Evolutionary conservation across 371 early-diverging fungal genomes (phyloP).

Genomic region (Rhizopus delemar): DNA sequence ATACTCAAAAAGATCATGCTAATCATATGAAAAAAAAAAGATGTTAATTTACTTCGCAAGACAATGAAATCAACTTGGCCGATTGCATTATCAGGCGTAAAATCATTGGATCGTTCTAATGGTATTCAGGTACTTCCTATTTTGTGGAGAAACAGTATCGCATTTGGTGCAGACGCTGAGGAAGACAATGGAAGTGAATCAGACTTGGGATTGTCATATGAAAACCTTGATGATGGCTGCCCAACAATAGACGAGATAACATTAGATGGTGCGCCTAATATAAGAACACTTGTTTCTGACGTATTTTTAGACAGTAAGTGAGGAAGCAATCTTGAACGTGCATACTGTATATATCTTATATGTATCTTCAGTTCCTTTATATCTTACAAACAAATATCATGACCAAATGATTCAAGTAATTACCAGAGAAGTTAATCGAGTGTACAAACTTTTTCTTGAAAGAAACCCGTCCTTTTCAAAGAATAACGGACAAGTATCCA

Average conservation of each 20-base stretch:
- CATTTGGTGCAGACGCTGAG: conserved; percentile 66
- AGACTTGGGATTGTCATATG: conserved; percentile 50
- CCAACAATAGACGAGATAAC: conserved; percentile 79
- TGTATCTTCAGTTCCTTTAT: conserved; percentile 66
- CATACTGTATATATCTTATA: neutral
- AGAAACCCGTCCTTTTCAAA: conserved; percentile 74
- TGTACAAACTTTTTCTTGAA: conserved; percentile 67
- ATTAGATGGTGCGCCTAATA: conserved; percentile 79
- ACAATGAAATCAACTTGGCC: conserved; percentile 65
- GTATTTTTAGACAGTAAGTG: conserved; percentile 77
- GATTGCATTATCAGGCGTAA: conserved; percentile 28
- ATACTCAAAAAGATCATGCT: neutral
- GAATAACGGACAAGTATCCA: conserved; percentile 69
- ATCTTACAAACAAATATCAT: conserved; percentile 80
- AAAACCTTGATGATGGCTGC: conserved; percentile 58
- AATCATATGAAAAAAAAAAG: conserved; percentile 28
- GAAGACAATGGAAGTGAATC: conserved; percentile 46
- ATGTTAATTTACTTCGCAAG: conserved; percentile 74
- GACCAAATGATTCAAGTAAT: conserved; percentile 79
- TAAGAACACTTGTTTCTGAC: conserved; percentile 80
- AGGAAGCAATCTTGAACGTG: neutral
- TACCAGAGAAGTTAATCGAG: conserved; percentile 74
- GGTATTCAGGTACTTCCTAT: conserved; percentile 86
- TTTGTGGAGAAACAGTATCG: conserved; percentile 79
- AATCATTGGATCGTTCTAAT: conserved; percentile 37